Evolutionary conservation across 768 basidiomycete genomes (phyloP).

Genomic region (Amanita rubescens): DNA sequence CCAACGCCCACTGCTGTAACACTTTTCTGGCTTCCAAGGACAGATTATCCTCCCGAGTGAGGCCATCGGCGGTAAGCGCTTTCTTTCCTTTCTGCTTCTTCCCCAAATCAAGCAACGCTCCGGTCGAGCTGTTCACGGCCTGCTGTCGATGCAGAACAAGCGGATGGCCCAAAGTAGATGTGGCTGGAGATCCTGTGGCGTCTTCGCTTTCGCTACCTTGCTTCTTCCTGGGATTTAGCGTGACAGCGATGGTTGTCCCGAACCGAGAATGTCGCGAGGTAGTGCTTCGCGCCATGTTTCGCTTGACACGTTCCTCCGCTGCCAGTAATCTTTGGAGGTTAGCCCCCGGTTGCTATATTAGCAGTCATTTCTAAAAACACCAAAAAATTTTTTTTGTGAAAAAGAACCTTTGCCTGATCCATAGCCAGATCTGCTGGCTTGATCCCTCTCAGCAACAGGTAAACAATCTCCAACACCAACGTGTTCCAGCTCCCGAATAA

Average conservation of each 20-base stretch:
- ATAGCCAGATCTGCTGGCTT: constrained; percentile 49
- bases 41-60: constrained; percentile 61
- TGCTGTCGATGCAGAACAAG: constrained; percentile 82
- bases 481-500: constrained; percentile 84
- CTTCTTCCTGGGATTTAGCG: constrained; percentile 53
- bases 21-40: constrained; percentile 54
- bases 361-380: neutral
- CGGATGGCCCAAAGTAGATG: constrained; percentile 36
- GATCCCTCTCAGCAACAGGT: constrained; percentile 79
- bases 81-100: constrained; percentile 58
- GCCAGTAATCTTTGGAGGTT: constrained; percentile 72
- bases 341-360: constrained; percentile 55
- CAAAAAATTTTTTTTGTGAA: constrained; percentile 5
- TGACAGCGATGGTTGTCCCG: constrained; percentile 88
- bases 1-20: constrained; percentile 61
- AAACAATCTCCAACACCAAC: constrained; percentile 87
- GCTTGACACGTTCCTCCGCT: constrained; percentile 61
- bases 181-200: constrained; percentile 18
- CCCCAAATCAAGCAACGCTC: constrained; percentile 61
- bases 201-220: constrained; percentile 13
- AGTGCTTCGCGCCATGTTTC: constrained; percentile 42
- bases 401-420: constrained; percentile 57
- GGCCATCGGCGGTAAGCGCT: constrained; percentile 55
- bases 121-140: constrained; percentile 63
- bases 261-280: constrained; percentile 90